phyloP scores from a whole-genome alignment of 2,329 filamentous ascomycete species.

The Drechslera avenae region DNA sequence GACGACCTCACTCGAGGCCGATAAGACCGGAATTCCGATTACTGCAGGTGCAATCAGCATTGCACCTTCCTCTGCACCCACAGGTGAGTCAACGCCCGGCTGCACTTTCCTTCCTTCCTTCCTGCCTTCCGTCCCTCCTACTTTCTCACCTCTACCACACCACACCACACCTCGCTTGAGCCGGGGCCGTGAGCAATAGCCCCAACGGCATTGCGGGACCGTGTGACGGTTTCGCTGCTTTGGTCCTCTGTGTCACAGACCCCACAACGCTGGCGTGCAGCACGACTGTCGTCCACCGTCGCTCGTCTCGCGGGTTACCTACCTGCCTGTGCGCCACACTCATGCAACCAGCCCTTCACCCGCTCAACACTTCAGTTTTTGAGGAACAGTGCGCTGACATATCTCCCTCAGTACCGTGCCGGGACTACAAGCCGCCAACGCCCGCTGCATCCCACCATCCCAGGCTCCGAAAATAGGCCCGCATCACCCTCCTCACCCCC shows the following conservation, averaged over 20 bases:
- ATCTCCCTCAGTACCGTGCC: slow-evolving; percentile 24
- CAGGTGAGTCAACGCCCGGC: slow-evolving; percentile 43
- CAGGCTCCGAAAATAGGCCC: slow-evolving; percentile 29
- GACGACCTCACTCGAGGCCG: slow-evolving; percentile 5
- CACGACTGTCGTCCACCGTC: slow-evolving; percentile 42
- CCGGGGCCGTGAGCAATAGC: slow-evolving; percentile 26
- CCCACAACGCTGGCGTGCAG: slow-evolving; percentile 37
- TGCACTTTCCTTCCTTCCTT: slow-evolving; percentile 16
- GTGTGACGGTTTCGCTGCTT: slow-evolving; percentile 45
- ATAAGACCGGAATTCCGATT: slow-evolving; percentile 12
- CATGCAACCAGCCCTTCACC: slow-evolving; percentile 40
- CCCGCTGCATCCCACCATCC: slow-evolving; percentile 20
- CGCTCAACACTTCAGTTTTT: slow-evolving; percentile 30
- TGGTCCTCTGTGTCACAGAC: slow-evolving; percentile 38
- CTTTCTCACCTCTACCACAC: slow-evolving; percentile 13
- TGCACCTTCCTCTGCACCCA: slow-evolving; percentile 19
- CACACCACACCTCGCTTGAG: slow-evolving; percentile 14
- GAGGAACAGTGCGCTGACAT: slow-evolving; percentile 39
- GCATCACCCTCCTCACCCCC: slow-evolving; percentile 24
- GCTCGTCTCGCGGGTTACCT: slow-evolving; percentile 38
- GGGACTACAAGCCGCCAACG: slow-evolving; percentile 37
- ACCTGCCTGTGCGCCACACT: slow-evolving; percentile 44
- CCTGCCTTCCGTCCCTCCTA: neutral
- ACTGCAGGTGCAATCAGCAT: slow-evolving; percentile 11
- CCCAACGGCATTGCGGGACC: slow-evolving; percentile 30